These are phyloP conservation scores for Heliosperma pusillum DNA, from an alignment of 148 eudicot genomes.

Conservation along the genomic window DNA sequence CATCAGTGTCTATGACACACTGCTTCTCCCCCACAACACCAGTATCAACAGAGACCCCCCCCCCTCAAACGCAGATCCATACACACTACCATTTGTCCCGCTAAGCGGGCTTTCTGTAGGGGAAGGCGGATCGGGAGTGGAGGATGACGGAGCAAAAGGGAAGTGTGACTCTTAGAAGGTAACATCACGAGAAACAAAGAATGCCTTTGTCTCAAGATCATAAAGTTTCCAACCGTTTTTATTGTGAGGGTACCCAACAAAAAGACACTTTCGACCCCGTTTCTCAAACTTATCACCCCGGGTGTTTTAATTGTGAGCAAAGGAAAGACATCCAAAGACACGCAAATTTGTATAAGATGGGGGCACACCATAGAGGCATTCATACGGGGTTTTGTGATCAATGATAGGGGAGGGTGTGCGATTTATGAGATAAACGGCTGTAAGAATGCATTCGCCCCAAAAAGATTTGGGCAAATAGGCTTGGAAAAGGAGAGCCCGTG, in stretches of 20 bases:
- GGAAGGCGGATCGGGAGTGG: background rate
- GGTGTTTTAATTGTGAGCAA: background rate
- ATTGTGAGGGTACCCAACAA: slow-evolving; percentile 5
- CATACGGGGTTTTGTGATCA: background rate
- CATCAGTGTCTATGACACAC: too few relatives aligned
- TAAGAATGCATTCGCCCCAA: background rate
- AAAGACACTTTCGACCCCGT: background rate
- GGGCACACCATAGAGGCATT: background rate
- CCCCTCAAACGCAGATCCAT: too few relatives aligned
- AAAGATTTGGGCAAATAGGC: background rate
- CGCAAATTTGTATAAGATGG: background rate
- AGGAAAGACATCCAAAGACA: slow-evolving; percentile 5
- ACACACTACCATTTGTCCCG: too few relatives aligned
- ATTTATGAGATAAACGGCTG: background rate
- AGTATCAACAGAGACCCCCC: too few relatives aligned
- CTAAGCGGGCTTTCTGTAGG: background rate
- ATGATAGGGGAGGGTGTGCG: background rate
- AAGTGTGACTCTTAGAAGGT: background rate
- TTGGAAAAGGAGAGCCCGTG: background rate
- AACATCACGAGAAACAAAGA: background rate
- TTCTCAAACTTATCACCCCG: background rate
- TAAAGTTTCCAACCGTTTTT: slow-evolving; percentile 7
- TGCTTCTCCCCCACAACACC: too few relatives aligned
- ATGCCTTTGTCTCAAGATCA: background rate
- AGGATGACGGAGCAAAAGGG: background rate